Percentiles rank a stretch among this genome's conserved stretches.
These are phyloP conservation scores for Trifolium fragiferum DNA, from an alignment of 306 rosid genomes.

Conservation along the genomic window DNA sequence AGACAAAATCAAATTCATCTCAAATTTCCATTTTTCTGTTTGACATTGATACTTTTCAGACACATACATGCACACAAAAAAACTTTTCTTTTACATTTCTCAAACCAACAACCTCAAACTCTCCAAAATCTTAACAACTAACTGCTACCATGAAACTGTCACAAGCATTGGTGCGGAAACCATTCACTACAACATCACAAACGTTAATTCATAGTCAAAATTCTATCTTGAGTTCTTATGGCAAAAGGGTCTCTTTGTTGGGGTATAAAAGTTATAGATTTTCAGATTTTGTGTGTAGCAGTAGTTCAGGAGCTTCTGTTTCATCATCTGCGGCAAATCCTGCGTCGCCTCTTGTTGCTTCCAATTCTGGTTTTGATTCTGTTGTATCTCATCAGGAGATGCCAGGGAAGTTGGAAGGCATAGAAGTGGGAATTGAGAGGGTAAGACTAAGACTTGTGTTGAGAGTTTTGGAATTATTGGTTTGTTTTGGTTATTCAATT, in stretches of 20 bases:
- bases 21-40: not conserved
- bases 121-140: not conserved
- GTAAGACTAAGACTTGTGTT: slow-evolving; percentile 33
- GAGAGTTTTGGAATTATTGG: not conserved
- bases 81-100: not conserved
- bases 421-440: slow-evolving; percentile 75
- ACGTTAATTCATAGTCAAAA: slow-evolving; percentile 21
- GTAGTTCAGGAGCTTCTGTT: slow-evolving; percentile 47
- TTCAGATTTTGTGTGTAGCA: slow-evolving; percentile 41
- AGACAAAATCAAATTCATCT: not conserved
- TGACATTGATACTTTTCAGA: slow-evolving; percentile 3
- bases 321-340: slow-evolving; percentile 50
- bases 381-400: slow-evolving; percentile 29
- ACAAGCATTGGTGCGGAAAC: slow-evolving; percentile 45
- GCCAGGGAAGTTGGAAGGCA: slow-evolving; percentile 33
- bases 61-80: slow-evolving; percentile 2
- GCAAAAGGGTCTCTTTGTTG: slow-evolving; percentile 40
- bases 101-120: not conserved
- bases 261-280: slow-evolving; percentile 37
- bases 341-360: slow-evolving; percentile 41
- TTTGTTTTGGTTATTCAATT: not conserved
- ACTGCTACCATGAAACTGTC: slow-evolving; percentile 50
- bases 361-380: slow-evolving; percentile 45
- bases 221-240: slow-evolving; percentile 33
- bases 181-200: slow-evolving; percentile 37